phyloP scores from a whole-genome alignment of 106 monocot species.

The Hemerocallis citrina region DNA sequence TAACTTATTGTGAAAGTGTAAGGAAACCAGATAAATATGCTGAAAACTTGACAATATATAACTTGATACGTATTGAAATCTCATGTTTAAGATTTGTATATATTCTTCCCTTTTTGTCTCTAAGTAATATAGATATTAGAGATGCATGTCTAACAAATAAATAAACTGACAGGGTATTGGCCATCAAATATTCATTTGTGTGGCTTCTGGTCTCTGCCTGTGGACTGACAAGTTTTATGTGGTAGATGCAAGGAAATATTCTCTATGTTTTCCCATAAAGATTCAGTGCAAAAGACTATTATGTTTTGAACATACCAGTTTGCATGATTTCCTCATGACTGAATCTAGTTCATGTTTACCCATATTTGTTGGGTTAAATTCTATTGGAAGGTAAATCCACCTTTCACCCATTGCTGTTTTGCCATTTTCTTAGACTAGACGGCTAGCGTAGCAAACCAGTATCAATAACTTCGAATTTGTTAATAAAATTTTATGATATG shows the following conservation, averaged over 20 bases:
- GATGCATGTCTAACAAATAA: background rate
- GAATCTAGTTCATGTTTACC: slow-evolving; percentile 25
- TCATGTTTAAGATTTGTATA: too few relatives aligned
- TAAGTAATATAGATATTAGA: too few relatives aligned
- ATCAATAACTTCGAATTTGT: too few relatives aligned
- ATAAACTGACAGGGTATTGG: slow-evolving; percentile 85
- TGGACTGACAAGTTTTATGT: slow-evolving; percentile 91
- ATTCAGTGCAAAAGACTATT: slow-evolving; percentile 10
- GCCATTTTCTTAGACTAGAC: too few relatives aligned
- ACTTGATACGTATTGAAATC: too few relatives aligned
- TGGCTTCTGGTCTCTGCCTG: slow-evolving; percentile 91
- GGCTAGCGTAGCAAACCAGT: too few relatives aligned
- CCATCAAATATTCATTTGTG: slow-evolving; percentile 62
- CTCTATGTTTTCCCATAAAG: slow-evolving; percentile 11
- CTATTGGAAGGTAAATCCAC: slow-evolving; percentile 74
- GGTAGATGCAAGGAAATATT: slow-evolving; percentile 36
- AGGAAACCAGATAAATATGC: too few relatives aligned
- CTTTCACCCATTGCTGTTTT: too few relatives aligned
- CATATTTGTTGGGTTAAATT: slow-evolving; percentile 87
- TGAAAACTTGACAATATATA: too few relatives aligned
- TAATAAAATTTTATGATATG: too few relatives aligned
- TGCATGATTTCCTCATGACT: slow-evolving; percentile 46
- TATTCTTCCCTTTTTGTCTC: too few relatives aligned
- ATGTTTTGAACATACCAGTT: slow-evolving; percentile 47
- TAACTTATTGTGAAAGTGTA: too few relatives aligned